phyloP scores from a whole-genome alignment of 177 flowering plant genomes.

The Vitis hybrid region DNA sequence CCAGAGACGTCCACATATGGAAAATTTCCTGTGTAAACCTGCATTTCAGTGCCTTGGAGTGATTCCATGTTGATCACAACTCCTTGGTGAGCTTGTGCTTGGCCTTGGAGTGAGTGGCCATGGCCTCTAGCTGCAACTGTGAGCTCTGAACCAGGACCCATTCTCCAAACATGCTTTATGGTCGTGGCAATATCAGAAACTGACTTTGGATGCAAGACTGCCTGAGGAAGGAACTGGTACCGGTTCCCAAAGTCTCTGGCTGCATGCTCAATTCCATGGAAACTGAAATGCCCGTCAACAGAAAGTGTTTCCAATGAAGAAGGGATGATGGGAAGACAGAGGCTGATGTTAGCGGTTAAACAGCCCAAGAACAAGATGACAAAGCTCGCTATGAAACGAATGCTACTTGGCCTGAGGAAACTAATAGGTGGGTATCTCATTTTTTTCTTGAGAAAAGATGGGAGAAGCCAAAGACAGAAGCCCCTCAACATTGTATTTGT shows the following conservation, averaged over 20 bases:
- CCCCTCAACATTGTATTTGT: conserved; percentile 2
- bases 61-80: conserved; percentile 50
- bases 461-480: conserved; percentile 13
- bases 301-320: conserved; percentile 36
- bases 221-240: conserved; percentile 38
- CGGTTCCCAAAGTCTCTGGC: conserved; percentile 49
- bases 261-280: conserved; percentile 41
- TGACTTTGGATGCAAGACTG: conserved; percentile 44
- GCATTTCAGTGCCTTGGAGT: conserved; percentile 34
- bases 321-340: conserved; percentile 31
- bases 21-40: conserved; percentile 27
- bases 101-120: conserved; percentile 56
- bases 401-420: conserved; percentile 32
- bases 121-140: conserved; percentile 57
- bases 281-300: conserved; percentile 61
- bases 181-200: conserved; percentile 42
- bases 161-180: conserved; percentile 35
- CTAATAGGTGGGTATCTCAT: conserved; percentile 36
- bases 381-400: conserved; percentile 31
- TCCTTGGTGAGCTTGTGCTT: conserved; percentile 45
- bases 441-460: conserved; percentile 11
- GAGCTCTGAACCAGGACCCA: conserved; percentile 45
- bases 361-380: conserved; percentile 49
- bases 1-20: conserved; percentile 56
- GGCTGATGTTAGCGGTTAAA: conserved; percentile 35